Evolutionary conservation across 495 filamentous ascomycete genomes (phyloP), one percentile per base, ranked within the genome.

Genomic region (Trichoderma asperelloides): DNA sequence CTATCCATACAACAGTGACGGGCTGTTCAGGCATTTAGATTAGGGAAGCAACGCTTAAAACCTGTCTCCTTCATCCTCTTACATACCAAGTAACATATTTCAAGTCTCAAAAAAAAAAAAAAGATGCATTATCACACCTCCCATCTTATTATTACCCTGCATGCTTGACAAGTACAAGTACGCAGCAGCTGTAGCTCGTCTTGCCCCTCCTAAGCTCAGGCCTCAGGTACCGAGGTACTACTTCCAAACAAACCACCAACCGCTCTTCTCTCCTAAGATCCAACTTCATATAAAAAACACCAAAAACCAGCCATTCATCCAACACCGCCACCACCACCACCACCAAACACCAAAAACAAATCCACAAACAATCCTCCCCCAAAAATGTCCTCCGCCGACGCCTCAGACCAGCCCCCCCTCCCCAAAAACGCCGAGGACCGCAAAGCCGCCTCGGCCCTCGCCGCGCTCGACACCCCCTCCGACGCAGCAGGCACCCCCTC

Each of bases 371-470:
- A 79, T 18, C 85, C 88, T 76, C 86, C 87, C 40, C n/a, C n/a
- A n/a, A 68, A 79, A 79, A 68, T 63, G 72, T 87, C 47, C 77
- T 81, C 65, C 33, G 86, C 86, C 67, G 80, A 87, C 43, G 87
- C 87, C 60, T 82, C 87, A 27, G 83, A 85, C 49, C 77, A 84
- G 55, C 86, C 89, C 55, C 79, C 87, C 49, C 87, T 85, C 65
- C 90, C 85, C 67, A 84, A 86, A 75, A 85, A 84, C 47, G 85
- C 91, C 69, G 92, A 96, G 78, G 93, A 95, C 79, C 90, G 92
- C 76, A 96, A 95, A 78, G 91, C 93, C 25, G 92, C 92, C 67
- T 91, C 91, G 30, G 93, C 93, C 21, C 87, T 96, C 71, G 87
- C 86, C 69, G 86, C 87, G 66, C 88, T 96, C 65, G 88, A 93